Evolutionary conservation across 768 basidiomycete genomes (phyloP), one percentile per base, ranked within the genome.

Genomic region (Strobilomyces confusus): DNA sequence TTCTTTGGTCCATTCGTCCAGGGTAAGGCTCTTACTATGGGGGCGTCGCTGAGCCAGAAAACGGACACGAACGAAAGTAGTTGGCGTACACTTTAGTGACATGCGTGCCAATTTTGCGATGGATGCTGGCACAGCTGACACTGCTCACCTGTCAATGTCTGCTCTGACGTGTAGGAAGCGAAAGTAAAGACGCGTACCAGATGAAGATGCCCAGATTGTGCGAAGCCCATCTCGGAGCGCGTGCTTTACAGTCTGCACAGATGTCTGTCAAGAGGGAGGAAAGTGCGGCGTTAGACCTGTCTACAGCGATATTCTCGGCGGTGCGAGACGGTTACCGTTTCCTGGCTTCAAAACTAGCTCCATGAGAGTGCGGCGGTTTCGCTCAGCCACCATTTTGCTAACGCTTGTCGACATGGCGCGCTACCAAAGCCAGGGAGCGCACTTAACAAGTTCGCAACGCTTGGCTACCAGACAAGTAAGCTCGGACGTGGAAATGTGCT

Each of bases 51-150:
- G 33, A 40, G n/a, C 46, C 15, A 32, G 34, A 48, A n/a, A 49
- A 42, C 11, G 33, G 9, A 25, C 33, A n/a, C 25, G 42, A 17
- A 17, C 33, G 44, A 17, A 11, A 9, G 5, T 8, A 53, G 33
- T 9, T 46, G 29, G 77, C 82, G 66, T 76, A 94, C 92, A 98
- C 90, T 82, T 97, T 94, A 0, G 89, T 83, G 59, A 93, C 77
- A 68, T 98, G 95, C 5, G 92, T 95, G 2, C 95, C 95, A 54
- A 98, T 86, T 75, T 95, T 95, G 49, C 95, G 81, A 73, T 98
- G 95, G 47, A 95, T 83, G 54, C 88, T 87, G 15, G 95, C 95
- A 66, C 95, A 98, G 60, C 80, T 82, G 40, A 92, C 77, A 62
- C 93, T 94, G 55, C 33, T 57, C 48, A 47, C 34, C 30, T 41